A percentile compares a stretch with the other conserved stretches of the same genome.
phyloP scores from a whole-genome alignment of 805 yeast species.

The Jamesozyma rosinii region DNA sequence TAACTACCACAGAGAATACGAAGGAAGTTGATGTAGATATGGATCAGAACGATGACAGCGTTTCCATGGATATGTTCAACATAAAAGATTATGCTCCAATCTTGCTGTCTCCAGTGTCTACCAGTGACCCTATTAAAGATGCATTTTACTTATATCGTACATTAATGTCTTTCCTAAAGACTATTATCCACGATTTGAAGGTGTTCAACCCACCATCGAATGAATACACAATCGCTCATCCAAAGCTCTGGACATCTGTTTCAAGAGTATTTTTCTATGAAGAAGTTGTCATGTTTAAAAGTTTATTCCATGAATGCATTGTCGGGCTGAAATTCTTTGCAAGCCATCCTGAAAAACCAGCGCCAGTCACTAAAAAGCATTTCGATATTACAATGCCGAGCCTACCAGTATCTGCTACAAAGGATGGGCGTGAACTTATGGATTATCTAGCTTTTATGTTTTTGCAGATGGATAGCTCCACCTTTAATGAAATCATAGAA shows the following conservation, averaged over 20 bases:
- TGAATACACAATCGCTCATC: constrained; percentile 40
- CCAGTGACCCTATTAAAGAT: constrained; percentile 66
- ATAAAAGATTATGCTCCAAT: constrained; percentile 49
- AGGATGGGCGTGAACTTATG: constrained; percentile 92
- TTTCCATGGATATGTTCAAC: constrained; percentile 35
- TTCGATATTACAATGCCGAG: constrained; percentile 73
- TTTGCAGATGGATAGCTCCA: constrained; percentile 88
- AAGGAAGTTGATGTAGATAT: constrained; percentile 18
- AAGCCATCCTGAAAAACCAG: constrained; percentile 24
- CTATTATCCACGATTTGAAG: constrained; percentile 81
- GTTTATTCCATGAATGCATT: constrained; percentile 75
- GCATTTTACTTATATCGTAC: constrained; percentile 83
- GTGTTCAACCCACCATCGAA: constrained; percentile 78
- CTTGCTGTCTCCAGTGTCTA: constrained; percentile 40
- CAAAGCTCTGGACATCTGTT: constrained; percentile 69
- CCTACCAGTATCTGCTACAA: constrained; percentile 75
- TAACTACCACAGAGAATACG: constrained; percentile 15
- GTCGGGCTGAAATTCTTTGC: constrained; percentile 73
- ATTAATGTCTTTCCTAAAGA: constrained; percentile 78
- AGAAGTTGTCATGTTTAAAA: constrained; percentile 68
- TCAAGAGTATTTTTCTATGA: constrained; percentile 79
- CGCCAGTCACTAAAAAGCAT: constrained; percentile 21
- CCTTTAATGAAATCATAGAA: constrained; percentile 85
- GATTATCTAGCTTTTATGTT: constrained; percentile 90
- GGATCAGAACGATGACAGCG: constrained; percentile 13